A percentile compares a stretch with the other conserved stretches of the same genome.
phyloP scores from a whole-genome alignment of 257 asterid genomes.

The Capsicum baccatum region DNA sequence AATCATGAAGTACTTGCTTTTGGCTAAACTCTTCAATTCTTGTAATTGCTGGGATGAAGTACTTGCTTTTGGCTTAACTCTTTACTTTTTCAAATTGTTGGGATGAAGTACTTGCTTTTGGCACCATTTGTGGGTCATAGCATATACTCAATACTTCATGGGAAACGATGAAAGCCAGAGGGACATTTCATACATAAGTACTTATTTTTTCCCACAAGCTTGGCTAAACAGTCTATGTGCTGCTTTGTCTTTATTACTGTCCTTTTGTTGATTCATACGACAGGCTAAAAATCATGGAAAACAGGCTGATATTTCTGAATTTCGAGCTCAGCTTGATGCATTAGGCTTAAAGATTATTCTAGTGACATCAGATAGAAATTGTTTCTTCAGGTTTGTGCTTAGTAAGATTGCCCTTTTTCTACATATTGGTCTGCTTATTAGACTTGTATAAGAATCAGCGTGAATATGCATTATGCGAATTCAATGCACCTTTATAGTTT shows the following conservation, averaged over 20 bases:
- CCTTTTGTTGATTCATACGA: not conserved
- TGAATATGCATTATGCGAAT: not conserved
- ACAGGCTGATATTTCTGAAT: slow-evolving; percentile 66
- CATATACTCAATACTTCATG: slow-evolving; percentile 41
- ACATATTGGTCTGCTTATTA: slow-evolving; percentile 8
- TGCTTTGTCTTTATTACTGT: not conserved
- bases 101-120: slow-evolving; percentile 54
- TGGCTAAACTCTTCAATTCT: too few species aligned
- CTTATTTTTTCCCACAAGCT: too few species aligned
- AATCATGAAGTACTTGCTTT: not conserved
- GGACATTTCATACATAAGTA: slow-evolving; percentile 42
- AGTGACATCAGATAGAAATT: slow-evolving; percentile 93
- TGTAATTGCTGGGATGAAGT: too few species aligned
- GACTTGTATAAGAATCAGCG: slow-evolving; percentile 3
- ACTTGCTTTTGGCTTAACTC: not conserved
- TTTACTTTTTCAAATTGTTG: not conserved
- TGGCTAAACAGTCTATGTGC: not conserved
- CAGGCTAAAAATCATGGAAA: slow-evolving; percentile 74
- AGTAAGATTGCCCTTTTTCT: not conserved
- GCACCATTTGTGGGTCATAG: slow-evolving; percentile 70
- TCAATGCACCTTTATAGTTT: not conserved
- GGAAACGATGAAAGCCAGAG: slow-evolving; percentile 37
- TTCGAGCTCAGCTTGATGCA: slow-evolving; percentile 68
- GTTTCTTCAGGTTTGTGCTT: slow-evolving; percentile 83
- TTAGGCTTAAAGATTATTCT: slow-evolving; percentile 76